Evolutionary conservation across 2,329 filamentous ascomycete species (phyloP), one percentile per base, ranked within the genome.

Genomic region (Coniella vitis): DNA sequence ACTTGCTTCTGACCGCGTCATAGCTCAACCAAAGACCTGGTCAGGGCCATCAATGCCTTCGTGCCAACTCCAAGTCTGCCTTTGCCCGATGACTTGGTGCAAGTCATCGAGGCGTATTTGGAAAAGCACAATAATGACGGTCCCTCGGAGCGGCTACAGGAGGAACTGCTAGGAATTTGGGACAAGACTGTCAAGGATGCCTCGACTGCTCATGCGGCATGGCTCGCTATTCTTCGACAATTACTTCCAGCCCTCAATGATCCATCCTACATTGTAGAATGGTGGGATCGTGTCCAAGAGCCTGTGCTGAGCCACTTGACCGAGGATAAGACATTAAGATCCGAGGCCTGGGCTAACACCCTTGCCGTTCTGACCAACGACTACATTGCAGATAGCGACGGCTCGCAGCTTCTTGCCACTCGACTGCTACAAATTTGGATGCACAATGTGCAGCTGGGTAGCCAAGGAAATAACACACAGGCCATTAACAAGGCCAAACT

Each of bases 101-200:
- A 74, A 36, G 70, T 79, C 45, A 81, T 90, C 54, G 74, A 82
- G 48, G 70, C 70, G 51, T 91, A 88, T 65, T 72, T 88, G 43
- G 76, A 82, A 39, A 83, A 81, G 58, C 81, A 87, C 61, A 70
- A 78, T 48, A 86, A 90, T 58, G 84, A 88, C 45, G 68, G 74
- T 48, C 74, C 81, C 36, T 75, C 81, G n/a, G 84, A 87, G 56
- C 80, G 83, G 49, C 72, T 90, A 44, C 81, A 89, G 54, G 85
- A 89, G 36, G 86, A 90, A 57, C 73, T 93, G 7, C 69, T 84
- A 36, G 66, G 72, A 20, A 74, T 87, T 47, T 89, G 84, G 67
- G 73, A 83, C 50, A 81, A 77, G 59, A 72, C 79, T 55, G 78
- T 90, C 51, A 71, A 72, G 20, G 74, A 75, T 31, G 71, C 72